Base-by-base conservation (phyloP, 2,329 filamentous ascomycete species). In the Trichoderma guizhouense region DNA sequence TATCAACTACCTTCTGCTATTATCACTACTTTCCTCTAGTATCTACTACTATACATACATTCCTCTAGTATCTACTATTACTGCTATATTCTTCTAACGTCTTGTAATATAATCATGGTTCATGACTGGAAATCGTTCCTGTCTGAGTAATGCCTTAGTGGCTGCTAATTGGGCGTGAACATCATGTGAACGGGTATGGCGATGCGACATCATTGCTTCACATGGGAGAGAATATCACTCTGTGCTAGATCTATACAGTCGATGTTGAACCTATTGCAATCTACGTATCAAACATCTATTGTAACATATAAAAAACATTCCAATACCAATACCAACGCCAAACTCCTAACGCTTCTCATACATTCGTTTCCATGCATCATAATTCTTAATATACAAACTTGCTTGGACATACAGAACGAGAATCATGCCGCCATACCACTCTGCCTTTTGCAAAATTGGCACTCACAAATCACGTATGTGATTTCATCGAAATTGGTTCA, bases 401-500 rank as follows among this genome's bases (percentile, higher is more conserved):
- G 12, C 24, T 32, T 30, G n/a, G 15, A 34, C 34, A 9, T 60
- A 67, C 39, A 43, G 1, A 18, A 43, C 21, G 15, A 21, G 15
- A 18, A 43, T 32, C 26, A 24, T 58, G 15, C 39, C 11, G 7
- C 9, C 1, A 18, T 21, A 11, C 64, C 32, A 1, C 39, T 39
- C 18, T 30, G 4, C 18, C 15, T 15, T 36, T 55, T 7, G 6
- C 1, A 3, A 3, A 60, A 60, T 21, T 4, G 3, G 18, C 3
- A 5, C 21, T 11, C 32, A 21, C 12, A 7, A 21, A 34, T 12
- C 18, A 34, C 5, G 9, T 11, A 21, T n/a, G 51, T 26, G 30
- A 21, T 32, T 55, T 72, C 43, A 72, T 34, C 70, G 57, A 55
- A 57, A 39, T 28, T 62, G 64, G 4, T 68, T 72, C 30, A 68